These are phyloP conservation scores for Herpetospermum pedunculosum DNA, from an alignment of 306 rosid genomes.

Conservation along the genomic window DNA sequence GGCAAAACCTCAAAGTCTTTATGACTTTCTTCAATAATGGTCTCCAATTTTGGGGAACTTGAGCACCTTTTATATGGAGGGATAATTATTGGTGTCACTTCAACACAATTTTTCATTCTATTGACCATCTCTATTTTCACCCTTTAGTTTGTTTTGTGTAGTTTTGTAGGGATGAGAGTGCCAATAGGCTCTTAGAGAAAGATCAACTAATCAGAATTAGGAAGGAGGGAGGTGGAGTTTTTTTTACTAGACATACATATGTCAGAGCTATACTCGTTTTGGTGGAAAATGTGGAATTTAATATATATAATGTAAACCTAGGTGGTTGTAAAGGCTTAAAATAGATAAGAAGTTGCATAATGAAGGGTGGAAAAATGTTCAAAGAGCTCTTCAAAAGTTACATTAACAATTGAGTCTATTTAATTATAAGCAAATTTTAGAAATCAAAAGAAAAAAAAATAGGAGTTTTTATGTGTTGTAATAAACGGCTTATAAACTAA, in stretches of 20 bases:
- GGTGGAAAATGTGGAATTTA: rapidly evolving
- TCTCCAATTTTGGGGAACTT: background rate
- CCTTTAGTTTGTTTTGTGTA: background rate
- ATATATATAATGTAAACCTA: background rate
- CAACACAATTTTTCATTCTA: background rate
- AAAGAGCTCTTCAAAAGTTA: background rate
- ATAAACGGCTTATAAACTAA: too few relatives aligned
- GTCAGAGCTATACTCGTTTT: too few relatives aligned
- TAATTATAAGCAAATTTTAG: too few relatives aligned
- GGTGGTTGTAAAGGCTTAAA: background rate
- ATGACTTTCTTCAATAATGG: background rate
- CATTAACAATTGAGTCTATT: background rate
- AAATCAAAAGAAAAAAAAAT: too few relatives aligned
- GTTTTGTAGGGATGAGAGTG: background rate
- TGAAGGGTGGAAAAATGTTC: background rate
- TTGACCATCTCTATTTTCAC: background rate
- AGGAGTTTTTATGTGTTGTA: background rate
- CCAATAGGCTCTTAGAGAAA: background rate
- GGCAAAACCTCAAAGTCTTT: background rate
- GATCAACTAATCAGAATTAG: background rate
- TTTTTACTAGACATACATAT: too few relatives aligned
- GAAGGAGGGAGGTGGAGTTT: background rate
- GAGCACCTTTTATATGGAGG: background rate
- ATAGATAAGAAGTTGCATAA: background rate
- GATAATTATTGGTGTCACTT: background rate